phyloP scores from a whole-genome alignment of 495 filamentous ascomycete genomes.

The Pseudevernia furfuracea region DNA sequence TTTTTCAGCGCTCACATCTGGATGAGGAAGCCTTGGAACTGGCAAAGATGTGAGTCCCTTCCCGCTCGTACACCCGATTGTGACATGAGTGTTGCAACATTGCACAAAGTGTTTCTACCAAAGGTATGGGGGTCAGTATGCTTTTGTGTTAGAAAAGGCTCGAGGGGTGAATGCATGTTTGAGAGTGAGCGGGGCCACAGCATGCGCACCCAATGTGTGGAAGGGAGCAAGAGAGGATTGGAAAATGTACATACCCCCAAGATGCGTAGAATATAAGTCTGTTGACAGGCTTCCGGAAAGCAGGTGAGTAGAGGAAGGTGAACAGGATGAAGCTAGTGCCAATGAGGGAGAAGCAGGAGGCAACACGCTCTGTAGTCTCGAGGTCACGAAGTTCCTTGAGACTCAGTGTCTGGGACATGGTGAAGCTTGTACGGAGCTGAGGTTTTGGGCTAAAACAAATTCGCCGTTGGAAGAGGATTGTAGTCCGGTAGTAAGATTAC shows the following conservation, averaged over 20 bases:
- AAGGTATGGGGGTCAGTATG: background rate
- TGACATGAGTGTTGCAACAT: conserved; percentile 69
- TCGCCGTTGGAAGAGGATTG: background rate
- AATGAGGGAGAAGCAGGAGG: conserved; percentile 64
- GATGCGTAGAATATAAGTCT: conserved; percentile 77
- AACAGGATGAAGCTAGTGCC: conserved; percentile 65
- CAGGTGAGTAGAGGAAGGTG: conserved; percentile 56
- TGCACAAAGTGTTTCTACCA: conserved; percentile 52
- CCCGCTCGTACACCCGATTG: conserved; percentile 44
- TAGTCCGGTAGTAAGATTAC: background rate
- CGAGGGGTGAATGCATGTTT: background rate
- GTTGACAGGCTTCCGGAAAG: conserved; percentile 77
- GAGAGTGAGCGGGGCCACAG: background rate
- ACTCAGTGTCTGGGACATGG: conserved; percentile 13
- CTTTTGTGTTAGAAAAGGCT: background rate
- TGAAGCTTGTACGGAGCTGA: background rate
- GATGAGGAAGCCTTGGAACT: conserved; percentile 68
- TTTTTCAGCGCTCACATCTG: conserved; percentile 51
- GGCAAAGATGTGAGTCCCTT: conserved; percentile 50
- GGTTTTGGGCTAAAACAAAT: background rate
- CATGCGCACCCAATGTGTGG: background rate
- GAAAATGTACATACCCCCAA: conserved; percentile 42
- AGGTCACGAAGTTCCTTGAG: conserved; percentile 35
- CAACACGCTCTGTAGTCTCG: conserved; percentile 55
- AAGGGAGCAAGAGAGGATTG: background rate